Evolutionary conservation across 2,329 filamentous ascomycete genomes (phyloP).

Genomic region (Emergomyces pasteurianus): DNA sequence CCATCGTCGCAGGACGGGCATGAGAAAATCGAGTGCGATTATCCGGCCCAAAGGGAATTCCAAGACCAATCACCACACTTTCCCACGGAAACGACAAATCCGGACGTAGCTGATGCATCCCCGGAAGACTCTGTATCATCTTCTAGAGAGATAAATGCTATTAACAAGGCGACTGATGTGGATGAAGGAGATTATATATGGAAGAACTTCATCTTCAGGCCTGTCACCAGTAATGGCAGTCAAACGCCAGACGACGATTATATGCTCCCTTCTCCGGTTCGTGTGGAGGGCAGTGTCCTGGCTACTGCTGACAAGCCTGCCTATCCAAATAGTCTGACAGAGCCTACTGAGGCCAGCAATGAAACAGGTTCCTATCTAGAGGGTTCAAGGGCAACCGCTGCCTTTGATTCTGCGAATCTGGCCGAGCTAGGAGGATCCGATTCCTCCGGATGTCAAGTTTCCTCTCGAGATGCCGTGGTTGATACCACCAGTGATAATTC

Average conservation of each 20-base stretch:
- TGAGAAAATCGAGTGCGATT: background rate
- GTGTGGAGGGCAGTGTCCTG: background rate
- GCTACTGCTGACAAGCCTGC: background rate
- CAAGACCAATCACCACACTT: background rate
- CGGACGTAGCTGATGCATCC: background rate
- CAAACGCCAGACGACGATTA: background rate
- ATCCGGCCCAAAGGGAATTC: too few species aligned
- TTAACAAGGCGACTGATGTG: background rate
- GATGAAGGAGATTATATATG: background rate
- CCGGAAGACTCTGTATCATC: background rate
- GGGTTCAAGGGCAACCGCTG: too few species aligned
- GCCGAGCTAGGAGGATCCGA: background rate
- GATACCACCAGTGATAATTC: background rate
- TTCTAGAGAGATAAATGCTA: background rate
- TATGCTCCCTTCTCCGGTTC: background rate
- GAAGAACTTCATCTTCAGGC: background rate
- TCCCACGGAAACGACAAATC: background rate
- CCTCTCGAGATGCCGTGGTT: background rate
- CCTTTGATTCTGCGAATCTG: background rate
- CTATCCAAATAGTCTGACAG: background rate
- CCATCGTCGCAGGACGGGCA: background rate
- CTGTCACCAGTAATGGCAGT: background rate
- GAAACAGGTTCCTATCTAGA: background rate
- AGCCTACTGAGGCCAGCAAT: background rate
- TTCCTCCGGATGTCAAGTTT: background rate